Evolutionary conservation across 2,329 filamentous ascomycete genomes (phyloP), one percentile per base, ranked within the genome.

Genomic region (Cercospora sp.): DNA sequence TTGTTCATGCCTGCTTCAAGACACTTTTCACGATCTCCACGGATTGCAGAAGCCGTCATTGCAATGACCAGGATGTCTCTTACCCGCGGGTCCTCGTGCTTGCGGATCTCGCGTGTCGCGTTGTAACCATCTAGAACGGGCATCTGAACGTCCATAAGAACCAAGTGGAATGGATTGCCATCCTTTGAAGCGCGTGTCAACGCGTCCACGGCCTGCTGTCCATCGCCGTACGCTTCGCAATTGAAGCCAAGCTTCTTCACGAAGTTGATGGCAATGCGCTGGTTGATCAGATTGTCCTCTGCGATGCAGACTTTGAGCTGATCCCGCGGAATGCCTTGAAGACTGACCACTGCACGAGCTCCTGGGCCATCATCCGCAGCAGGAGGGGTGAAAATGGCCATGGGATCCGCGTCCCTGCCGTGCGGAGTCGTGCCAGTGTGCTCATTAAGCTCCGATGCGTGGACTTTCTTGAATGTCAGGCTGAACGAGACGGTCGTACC

Each of bases 61-160:
- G 94, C 94, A 74, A 98, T 97, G 60, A 98, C 91, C n/a, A 97
- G 84, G 1, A 96, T 88, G 71, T 92, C 89, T 63, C 92, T 86
- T 10, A 98, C 92, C 7, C 87, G 86, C 40, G 93, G 90, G 67
- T 93, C 87, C 0, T 87, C 79, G 78, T 97, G 93, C 73, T 88
- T 88, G 9, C 94, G 89, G 55, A 97, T 88, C 67, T 93, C 86
- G 72, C 91, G 90, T 0, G 94, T 97, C 1, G 94, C 93, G 79
- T 97, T 91, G 77, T 97, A 97, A 5, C 94, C 94, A 78, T 97
- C 94, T 8, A 97, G 86, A 3, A 96, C 89, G 0, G 94, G 94
- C 94, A 97, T 97, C 80, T 97, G 93, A 3, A 97, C 93, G 78
- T 97, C 94, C 94, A 97, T 97, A 55, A 97, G 86, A 49, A 97